Conservation (phyloP, 1,139 yeast species). For the Ashbya aceris region DNA sequence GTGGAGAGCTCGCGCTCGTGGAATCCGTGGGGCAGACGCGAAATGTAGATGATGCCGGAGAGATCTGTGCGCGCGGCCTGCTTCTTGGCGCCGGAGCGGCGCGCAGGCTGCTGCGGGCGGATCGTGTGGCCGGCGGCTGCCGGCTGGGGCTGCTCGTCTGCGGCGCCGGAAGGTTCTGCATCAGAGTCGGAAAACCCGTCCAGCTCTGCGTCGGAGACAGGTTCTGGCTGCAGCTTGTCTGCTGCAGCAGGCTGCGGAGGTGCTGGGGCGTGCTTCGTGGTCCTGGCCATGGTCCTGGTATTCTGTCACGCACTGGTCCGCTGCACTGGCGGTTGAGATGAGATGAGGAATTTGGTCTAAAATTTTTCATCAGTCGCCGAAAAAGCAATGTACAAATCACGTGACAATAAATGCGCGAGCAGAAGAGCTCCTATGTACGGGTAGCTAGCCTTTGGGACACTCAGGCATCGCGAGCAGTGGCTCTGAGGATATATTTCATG, state of each 20-base stretch:
- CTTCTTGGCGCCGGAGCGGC: constrained; percentile 11
- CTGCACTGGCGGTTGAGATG: too few relatives aligned
- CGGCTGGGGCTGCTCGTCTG: constrained; percentile 14
- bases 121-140: constrained; percentile 18
- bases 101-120: constrained; percentile 24
- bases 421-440: too few relatives aligned
- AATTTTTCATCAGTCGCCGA: too few relatives aligned
- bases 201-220: constrained; percentile 20
- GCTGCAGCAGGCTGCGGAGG: not conserved
- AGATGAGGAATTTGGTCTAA: too few relatives aligned
- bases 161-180: constrained; percentile 29
- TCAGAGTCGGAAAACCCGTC: constrained; percentile 27
- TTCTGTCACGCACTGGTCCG: too few relatives aligned
- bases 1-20: constrained; percentile 65
- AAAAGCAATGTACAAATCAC: too few relatives aligned
- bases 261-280: too few relatives aligned
- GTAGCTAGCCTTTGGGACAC: too few relatives aligned
- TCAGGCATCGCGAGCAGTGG: constrained; percentile 5
- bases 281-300: too few relatives aligned
- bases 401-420: too few relatives aligned
- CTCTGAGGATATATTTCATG: constrained; percentile 20
- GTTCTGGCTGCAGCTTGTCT: not conserved
- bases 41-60: constrained; percentile 72
- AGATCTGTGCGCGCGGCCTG: constrained; percentile 21
- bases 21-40: constrained; percentile 89